Base-by-base conservation (phyloP, 768 basidiomycete species). In the Dendrothele bispora region DNA sequence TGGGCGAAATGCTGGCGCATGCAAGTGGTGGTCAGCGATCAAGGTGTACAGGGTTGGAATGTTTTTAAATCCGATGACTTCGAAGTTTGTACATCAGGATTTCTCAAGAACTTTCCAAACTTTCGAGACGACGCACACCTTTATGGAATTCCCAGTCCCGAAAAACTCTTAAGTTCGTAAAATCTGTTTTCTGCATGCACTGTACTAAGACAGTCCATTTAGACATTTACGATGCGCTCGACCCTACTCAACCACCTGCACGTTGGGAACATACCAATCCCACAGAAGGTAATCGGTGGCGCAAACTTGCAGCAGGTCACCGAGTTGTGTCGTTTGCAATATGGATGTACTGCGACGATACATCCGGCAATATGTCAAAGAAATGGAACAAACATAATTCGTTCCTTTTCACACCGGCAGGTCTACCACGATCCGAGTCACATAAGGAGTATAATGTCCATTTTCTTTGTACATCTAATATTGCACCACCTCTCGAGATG, bases 321-420 rank as follows among this genome's bases (percentile, higher is more conserved):
- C 42, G 27, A 43, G 24, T 27, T 15, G 10, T 7, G 6, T 7
- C 27, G 8, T 43, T 43, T 30, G 24, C 45, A 7, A 25, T 46
- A 5, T 36, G 45, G 34, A 14, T 39, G 11, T 48, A 36, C 22
- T 34, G 46, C 17, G 62, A 65, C 36, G 61, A 65, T 50, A 57
- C 60, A 5, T 65, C 60, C 4, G 63, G 61, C 3, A 63, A 64
- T 28, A n/a, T 42, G 6, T 57, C 50, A 4, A 65, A 65, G 43
- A 45, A 50, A 24, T 65, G 55, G 42, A 43, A 43, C 28, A 29
- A 43, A 43, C 42, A 43, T 18, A 43, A 39, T 5, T 60, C 54
- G 25, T 47, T 56, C 1, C 60, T 58, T 29, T 43, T 43, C 42
- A 43, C 42, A 7, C 10, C 42, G 18, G 42, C 42, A 5, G 42